A percentile compares a stretch with the other conserved stretches of the same genome.
Conservation (phyloP, 2,329 filamentous ascomycete species). For the Pseudogymnoascus sp. region DNA sequence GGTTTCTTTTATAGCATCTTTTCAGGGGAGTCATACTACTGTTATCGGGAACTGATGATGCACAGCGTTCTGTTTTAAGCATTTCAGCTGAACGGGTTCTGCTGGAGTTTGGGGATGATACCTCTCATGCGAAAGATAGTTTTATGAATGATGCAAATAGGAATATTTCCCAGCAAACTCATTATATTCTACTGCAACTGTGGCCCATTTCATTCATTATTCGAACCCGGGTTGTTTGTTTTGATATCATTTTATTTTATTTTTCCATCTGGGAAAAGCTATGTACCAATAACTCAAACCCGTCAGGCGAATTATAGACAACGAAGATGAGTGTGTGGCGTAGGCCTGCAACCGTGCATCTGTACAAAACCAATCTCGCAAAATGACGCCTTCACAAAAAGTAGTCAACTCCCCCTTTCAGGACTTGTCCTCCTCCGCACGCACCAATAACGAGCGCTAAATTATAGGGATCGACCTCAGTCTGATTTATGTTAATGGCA, state of each 20-base stretch:
- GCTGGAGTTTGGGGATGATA: background rate
- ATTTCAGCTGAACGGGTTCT: background rate
- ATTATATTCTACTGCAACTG: background rate
- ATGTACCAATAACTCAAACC: background rate
- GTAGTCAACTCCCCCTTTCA: background rate
- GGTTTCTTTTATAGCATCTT: background rate
- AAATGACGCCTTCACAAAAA: background rate
- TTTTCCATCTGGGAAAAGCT: background rate
- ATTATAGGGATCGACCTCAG: background rate
- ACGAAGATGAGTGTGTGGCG: conserved; percentile 1
- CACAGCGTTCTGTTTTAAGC: background rate
- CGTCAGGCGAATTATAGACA: background rate
- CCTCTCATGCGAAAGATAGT: background rate
- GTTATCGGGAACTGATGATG: background rate
- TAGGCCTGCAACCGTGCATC: background rate
- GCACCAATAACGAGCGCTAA: background rate
- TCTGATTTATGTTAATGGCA: background rate
- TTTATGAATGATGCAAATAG: background rate
- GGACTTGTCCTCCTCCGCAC: background rate
- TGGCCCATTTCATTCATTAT: background rate
- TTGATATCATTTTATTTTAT: background rate
- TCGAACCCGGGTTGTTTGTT: background rate
- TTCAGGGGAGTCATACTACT: background rate
- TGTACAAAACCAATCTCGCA: conserved; percentile 2
- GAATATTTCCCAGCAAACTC: background rate